Evolutionary conservation across 805 yeast genomes (phyloP), one percentile per base, ranked within the genome.

Genomic region (Jamesozyma spencerorum): DNA sequence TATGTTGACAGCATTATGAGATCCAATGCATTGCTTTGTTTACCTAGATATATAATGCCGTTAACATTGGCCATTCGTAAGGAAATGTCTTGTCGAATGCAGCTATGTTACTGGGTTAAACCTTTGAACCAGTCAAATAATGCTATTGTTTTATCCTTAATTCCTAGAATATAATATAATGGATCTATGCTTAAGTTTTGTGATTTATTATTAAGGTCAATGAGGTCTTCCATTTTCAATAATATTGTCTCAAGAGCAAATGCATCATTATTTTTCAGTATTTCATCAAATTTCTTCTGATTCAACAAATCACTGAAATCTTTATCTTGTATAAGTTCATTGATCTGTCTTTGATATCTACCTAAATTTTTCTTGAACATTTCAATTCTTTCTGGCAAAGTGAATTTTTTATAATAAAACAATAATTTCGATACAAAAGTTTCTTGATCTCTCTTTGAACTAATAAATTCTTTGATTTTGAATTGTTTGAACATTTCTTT

Each of bases 331-430:
- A 31, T 11, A 5, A 5, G 34, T 5, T 5, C 20, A 4, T 6
- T 22, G 24, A 10, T 5, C 6, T 22, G 19, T n/a, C 18, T 17
- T 5, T 18, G 37, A 4, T 41, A 40, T 20, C 40, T 34, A 4
- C 37, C 18, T n/a, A 58, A 19, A 2, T 38, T 18, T 8, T 47
- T 37, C 11, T 31, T 18, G 30, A 59, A 59, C 2, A 49, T 28
- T 12, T 39, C 30, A 12, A 19, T 37, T 18, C 63, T 44, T 34
- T 52, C 47, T 4, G 40, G 43, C 3, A 32, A 13, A n/a, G 35
- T 18, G 44, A 54, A 46, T 11, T 40, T 48, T 35, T 60, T 60
- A 41, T 58, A 57, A 37, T 50, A 58, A 27, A 50, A 57, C 19
- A 60, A 36, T 20, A 60, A 41, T 29, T 50, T 49, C 0, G 62